Evolutionary conservation across 2,329 filamentous ascomycete genomes (phyloP), one percentile per base, ranked within the genome.

Genomic region (Aspergillus pseudonomiae): DNA sequence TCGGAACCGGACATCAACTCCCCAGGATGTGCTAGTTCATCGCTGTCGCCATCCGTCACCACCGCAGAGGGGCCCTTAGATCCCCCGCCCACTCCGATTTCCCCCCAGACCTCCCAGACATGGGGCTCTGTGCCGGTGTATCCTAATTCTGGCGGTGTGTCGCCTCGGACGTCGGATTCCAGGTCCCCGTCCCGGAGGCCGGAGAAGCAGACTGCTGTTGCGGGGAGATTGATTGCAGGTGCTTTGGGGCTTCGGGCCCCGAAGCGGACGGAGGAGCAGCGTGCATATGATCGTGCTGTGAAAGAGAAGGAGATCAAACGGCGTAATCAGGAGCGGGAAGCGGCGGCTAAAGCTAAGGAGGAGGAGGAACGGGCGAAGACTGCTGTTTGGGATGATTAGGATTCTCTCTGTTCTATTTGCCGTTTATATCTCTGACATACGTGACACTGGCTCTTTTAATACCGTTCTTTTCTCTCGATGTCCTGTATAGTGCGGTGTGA

Each of bases 151-250:
- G 52, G 63, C 7, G 36, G 61, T 21, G 59, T 67, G 21, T 56
- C 70, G 61, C 65, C 71, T 11, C 58, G 68, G 21, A 57, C 63
- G 30, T 69, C 60, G 46, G 64, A 52, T 55, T 66, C 62, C 58
- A 57, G 65, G 32, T 58, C 65, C 4, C 50, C 70, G 9, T 54
- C 69, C 11, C 71, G 73, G 16, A 82, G 91, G 45, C 94, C 93
- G 0, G 94, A 97, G 79, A 99, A 97, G 83, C 96, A 94, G 66
- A 96, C 96, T 65, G 92, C 93, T 0, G 93, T 96, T 45, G 95
- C 95, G 6, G 87, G 91, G 65, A 85, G 95, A 63, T 85, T 99
- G 86, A 98, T 99, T 75, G 93, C 93, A 0, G 91, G 91, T 4
- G 93, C 92, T 0, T 81, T 98, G 68, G 95, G 95, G 0, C 86